Percentiles rank a stretch among this genome's conserved stretches.
These are phyloP conservation scores for Cylindrodendrum hubeiense DNA, from an alignment of 2,329 filamentous ascomycete species.

Conservation along the genomic window DNA sequence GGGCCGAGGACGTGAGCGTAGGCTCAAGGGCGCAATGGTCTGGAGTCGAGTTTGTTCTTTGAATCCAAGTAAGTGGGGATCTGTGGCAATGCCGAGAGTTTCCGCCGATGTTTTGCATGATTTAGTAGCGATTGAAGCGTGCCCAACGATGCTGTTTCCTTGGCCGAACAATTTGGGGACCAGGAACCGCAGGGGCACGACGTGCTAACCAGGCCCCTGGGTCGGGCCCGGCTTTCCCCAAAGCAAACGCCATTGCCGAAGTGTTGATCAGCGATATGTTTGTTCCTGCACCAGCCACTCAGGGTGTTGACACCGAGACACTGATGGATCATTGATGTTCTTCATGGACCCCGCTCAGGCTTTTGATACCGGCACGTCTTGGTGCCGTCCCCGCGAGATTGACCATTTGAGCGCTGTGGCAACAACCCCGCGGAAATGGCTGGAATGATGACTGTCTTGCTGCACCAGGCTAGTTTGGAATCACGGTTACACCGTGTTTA, in stretches of 20 bases:
- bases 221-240: constrained; percentile 13
- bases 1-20: background rate
- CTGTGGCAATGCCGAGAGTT: background rate
- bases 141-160: background rate
- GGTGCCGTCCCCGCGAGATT: background rate
- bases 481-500: constrained; percentile 24
- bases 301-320: constrained; percentile 9
- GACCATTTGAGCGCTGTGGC: background rate
- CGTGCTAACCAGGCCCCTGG: constrained; percentile 22
- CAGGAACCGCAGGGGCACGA: constrained; percentile 8
- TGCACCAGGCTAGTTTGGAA: constrained; percentile 14
- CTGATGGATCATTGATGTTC: constrained; percentile 18
- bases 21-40: background rate
- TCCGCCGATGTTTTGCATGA: constrained; percentile 14
- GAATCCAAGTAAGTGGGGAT: constrained; percentile 3
- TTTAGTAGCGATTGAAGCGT: background rate
- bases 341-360: background rate
- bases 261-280: constrained; percentile 14
- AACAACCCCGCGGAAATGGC: constrained; percentile 11
- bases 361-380: background rate
- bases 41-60: background rate
- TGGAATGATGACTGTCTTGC: constrained; percentile 25
- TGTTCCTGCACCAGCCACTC: constrained; percentile 20
- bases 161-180: constrained; percentile 6
- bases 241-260: constrained; percentile 25